Evolutionary conservation across 202 grass and related monocot species (phyloP), one percentile per base, ranked within the genome.

Genomic region (Setaria italica): DNA sequence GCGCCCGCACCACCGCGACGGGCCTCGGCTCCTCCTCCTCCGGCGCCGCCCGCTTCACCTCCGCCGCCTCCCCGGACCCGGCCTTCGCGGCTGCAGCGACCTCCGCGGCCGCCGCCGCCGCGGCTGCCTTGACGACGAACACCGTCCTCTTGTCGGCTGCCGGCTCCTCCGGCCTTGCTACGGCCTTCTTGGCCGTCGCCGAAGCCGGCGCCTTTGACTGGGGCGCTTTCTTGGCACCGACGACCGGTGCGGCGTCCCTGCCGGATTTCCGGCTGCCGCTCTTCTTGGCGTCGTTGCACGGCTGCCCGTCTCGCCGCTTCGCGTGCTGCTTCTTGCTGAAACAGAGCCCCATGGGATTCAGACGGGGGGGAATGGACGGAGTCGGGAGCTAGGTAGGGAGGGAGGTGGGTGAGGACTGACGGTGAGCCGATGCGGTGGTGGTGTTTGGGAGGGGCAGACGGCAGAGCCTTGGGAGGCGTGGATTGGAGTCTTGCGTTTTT

Each of bases 271-370:
- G 72, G 42, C 20, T 41, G 45, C 19, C 53, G 72, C n/a, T 37
- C 58, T 58, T 88, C 77, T 67, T 88, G 71, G 47, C 39, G 56
- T 80, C 85, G 17, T 16, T 0, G 62, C 37, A 19, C 0, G 45
- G 58, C 42, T 56, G 51, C 58, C 47, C 70, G 4, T 84, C 75
- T 19, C 60, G 80, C 74, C 77, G 83, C 46, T 13, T 64, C 17
- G 21, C 78, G 2, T 47, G 85, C 68, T 88, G 86, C 88, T 91
- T 91, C 93, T 96, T 99, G 92, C 97, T 99, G 79, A 91, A 94
- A 72, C 97, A 99, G 81, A 96, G 90, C 15, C 97, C 97, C 97
- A 96, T 99, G 85, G 78, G 67, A 33, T 67, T 56, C 62, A 62
- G 71, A 34, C 9, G 11, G 48, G 33, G 8, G 17, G 59, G 11